These are phyloP conservation scores for Melastoma malabathricum DNA, from an alignment of 345 rosid species.

Conservation along the genomic window DNA sequence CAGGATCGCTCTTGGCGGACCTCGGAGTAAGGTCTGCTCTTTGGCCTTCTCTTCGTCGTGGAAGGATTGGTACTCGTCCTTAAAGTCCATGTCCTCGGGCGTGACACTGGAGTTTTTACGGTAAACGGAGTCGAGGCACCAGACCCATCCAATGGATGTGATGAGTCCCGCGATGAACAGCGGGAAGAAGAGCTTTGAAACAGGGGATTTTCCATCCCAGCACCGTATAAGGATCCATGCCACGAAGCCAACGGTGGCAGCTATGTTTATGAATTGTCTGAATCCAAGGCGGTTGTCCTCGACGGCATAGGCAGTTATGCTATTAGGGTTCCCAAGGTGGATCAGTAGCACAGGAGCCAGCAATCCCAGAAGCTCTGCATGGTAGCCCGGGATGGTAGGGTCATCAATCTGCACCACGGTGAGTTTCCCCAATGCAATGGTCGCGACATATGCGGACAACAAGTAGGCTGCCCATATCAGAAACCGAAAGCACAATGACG, in stretches of 20 bases:
- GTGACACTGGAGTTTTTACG: slow-evolving; percentile 2
- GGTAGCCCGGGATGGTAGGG: background rate
- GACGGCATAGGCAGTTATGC: slow-evolving; percentile 12
- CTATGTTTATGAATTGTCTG: slow-evolving; percentile 10
- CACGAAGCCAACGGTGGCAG: slow-evolving; percentile 1
- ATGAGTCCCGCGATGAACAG: slow-evolving; percentile 9
- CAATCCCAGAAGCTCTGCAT: slow-evolving; percentile 4
- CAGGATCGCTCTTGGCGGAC: background rate
- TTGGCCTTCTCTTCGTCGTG: background rate
- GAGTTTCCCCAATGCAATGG: slow-evolving; percentile 14
- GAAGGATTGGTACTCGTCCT: background rate
- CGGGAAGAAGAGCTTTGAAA: slow-evolving; percentile 8
- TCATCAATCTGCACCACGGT: background rate
- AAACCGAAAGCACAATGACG: background rate
- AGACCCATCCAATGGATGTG: slow-evolving; percentile 5
- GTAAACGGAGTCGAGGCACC: slow-evolving; percentile 11
- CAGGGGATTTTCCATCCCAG: slow-evolving; percentile 8
- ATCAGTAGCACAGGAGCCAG: slow-evolving; percentile 15
- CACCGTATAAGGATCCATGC: slow-evolving; percentile 6
- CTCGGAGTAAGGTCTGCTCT: background rate
- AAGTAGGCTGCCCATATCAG: slow-evolving; percentile 9
- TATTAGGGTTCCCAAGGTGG: slow-evolving; percentile 13
- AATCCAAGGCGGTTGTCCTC: slow-evolving; percentile 13
- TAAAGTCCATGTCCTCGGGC: background rate
- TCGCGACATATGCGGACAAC: slow-evolving; percentile 8